Conservation (phyloP, 2,329 filamentous ascomycete genomes). For the Anthostomella pinea region DNA sequence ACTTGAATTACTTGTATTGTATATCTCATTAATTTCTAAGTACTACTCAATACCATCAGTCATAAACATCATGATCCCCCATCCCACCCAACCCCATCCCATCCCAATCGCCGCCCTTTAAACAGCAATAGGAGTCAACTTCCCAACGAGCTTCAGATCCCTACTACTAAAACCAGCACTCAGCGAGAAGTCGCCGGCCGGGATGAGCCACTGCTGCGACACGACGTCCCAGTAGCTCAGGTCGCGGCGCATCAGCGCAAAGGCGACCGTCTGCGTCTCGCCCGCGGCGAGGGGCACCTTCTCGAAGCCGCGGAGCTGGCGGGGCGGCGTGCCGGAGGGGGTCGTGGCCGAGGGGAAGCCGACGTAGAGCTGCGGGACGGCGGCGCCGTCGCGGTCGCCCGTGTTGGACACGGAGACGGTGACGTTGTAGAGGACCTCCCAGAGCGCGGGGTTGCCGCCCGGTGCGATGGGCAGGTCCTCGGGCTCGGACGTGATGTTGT, state of each 20-base stretch:
- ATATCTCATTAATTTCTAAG: too few species aligned
- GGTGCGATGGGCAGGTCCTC: conserved; percentile 35
- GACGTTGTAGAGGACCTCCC: conserved; percentile 47
- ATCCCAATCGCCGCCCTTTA: too few species aligned
- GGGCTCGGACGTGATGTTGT: conserved; percentile 27
- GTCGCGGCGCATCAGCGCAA: conserved; percentile 46
- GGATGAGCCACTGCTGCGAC: conserved; percentile 40
- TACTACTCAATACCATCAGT: too few species aligned
- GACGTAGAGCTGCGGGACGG: conserved; percentile 57
- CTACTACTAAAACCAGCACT: conserved; percentile 18
- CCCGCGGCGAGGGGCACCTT: conserved; percentile 45
- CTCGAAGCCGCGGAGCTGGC: conserved; percentile 50
- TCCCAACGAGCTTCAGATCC: conserved; percentile 10
- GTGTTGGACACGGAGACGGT: conserved; percentile 49
- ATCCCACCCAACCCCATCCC: too few species aligned
- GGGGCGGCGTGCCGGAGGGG: conserved; percentile 44
- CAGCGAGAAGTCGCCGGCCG: conserved; percentile 18
- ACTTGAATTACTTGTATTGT: too few species aligned
- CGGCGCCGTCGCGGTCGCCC: conserved; percentile 45
- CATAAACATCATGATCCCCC: too few species aligned
- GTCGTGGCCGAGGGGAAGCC: conserved; percentile 35
- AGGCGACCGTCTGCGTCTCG: conserved; percentile 38
- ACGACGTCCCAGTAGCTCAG: conserved; percentile 47
- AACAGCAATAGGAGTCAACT: conserved; percentile 12
- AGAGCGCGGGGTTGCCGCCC: conserved; percentile 56